These are phyloP conservation scores for Amylostereum chailletii DNA, from an alignment of 1,284 basidiomycete species.

Conservation along the genomic window DNA sequence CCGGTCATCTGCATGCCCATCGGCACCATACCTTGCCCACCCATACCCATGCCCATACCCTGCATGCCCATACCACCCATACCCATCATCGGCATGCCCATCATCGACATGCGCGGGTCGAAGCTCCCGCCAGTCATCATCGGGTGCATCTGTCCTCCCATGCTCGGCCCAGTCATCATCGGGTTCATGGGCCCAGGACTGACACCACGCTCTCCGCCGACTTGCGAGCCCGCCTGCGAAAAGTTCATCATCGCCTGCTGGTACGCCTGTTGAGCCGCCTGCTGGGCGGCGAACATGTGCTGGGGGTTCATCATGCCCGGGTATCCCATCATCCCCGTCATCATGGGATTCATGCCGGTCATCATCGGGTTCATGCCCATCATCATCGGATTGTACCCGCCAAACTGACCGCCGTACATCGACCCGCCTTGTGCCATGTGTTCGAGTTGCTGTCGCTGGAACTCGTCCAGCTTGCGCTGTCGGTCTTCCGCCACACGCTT, in stretches of 20 bases:
- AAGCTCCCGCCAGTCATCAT: conserved; percentile 47
- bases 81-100: conserved; percentile 44
- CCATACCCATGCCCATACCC: conserved; percentile 13
- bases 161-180: conserved; percentile 45
- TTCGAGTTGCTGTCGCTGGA: conserved; percentile 83
- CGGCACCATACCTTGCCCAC: conserved; percentile 5
- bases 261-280: conserved; percentile 84
- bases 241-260: conserved; percentile 87
- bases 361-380: conserved; percentile 54
- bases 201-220: conserved; percentile 43
- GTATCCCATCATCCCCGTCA: conserved; percentile 36
- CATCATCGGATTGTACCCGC: conserved; percentile 37
- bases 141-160: conserved; percentile 34
- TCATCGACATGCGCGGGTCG: conserved; percentile 47
- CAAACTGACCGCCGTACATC: conserved; percentile 45
- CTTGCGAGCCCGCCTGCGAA: conserved; percentile 70
- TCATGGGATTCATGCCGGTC: conserved; percentile 29
- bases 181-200: conserved; percentile 33
- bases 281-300: conserved; percentile 78
- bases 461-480: conserved; percentile 85
- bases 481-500: conserved; percentile 85
- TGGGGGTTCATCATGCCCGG: conserved; percentile 73
- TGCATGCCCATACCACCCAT: conserved; percentile 28
- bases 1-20: conserved; percentile 11
- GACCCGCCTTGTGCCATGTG: conserved; percentile 72